These are phyloP conservation scores for Picochlorum sp. DNA, from an alignment of 139 green algal species.

Conservation along the genomic window DNA sequence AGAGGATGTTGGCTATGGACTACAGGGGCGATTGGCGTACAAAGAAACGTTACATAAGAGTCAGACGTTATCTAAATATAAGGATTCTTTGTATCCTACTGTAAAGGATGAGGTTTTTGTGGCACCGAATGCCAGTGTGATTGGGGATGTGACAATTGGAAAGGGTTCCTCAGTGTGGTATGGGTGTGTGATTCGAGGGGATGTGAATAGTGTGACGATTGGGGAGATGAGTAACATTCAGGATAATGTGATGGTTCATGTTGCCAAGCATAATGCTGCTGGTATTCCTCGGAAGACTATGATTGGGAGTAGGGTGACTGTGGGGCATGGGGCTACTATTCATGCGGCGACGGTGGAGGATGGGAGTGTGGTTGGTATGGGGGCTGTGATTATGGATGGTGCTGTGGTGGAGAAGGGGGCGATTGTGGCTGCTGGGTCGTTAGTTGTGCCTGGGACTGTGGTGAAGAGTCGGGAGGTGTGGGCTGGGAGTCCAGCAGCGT, in stretches of 20 bases:
- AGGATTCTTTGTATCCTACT: constrained; percentile 28
- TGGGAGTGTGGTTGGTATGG: constrained; percentile 84
- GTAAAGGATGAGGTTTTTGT: constrained; percentile 66
- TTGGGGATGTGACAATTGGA: constrained; percentile 86
- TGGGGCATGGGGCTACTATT: constrained; percentile 65
- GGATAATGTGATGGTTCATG: constrained; percentile 84
- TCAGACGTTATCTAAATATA: constrained; percentile 37
- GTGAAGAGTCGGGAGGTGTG: constrained; percentile 83
- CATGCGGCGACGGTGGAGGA: constrained; percentile 63
- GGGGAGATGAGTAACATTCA: constrained; percentile 81
- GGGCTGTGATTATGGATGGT: constrained; percentile 80
- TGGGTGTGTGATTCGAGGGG: constrained; percentile 74
- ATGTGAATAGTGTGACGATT: constrained; percentile 84
- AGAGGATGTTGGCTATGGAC: constrained; percentile 30
- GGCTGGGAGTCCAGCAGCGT: constrained; percentile 80
- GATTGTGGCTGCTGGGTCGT: constrained; percentile 71
- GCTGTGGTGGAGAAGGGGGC: constrained; percentile 58
- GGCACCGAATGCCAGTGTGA: constrained; percentile 76
- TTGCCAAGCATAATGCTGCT: constrained; percentile 61
- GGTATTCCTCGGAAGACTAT: constrained; percentile 44
- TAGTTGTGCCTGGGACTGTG: constrained; percentile 63
- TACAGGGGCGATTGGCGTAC: constrained; percentile 47
- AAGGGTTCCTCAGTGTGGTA: constrained; percentile 82
- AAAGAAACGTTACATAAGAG: constrained; percentile 34
- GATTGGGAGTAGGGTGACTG: constrained; percentile 64